phyloP scores from a whole-genome alignment of 495 filamentous ascomycete species.

The Tricharina praecox region DNA sequence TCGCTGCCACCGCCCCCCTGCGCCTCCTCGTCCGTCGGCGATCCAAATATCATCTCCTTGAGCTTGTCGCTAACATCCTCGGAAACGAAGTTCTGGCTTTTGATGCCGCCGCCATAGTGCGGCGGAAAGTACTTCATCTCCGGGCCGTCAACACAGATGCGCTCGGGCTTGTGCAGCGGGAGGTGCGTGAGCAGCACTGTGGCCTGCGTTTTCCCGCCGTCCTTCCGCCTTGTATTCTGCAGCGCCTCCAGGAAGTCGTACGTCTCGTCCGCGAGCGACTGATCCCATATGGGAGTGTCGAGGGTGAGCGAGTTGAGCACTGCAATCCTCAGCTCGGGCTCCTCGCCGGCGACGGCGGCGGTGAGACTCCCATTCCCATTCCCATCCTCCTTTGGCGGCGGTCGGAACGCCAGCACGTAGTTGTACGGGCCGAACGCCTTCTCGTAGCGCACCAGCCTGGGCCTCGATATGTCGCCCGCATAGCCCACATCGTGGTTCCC shows the following conservation, averaged over 20 bases:
- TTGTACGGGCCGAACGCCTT: constrained; percentile 65
- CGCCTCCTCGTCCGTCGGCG: constrained; percentile 42
- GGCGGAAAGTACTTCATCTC: constrained; percentile 52
- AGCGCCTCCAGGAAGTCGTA: constrained; percentile 63
- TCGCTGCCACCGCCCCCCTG: constrained; percentile 42
- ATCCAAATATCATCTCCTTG: constrained; percentile 62
- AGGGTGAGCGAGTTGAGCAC: constrained; percentile 84
- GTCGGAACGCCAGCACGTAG: constrained; percentile 64
- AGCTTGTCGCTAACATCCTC: constrained; percentile 47
- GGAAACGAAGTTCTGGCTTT: constrained; percentile 83
- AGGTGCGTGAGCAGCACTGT: constrained; percentile 84
- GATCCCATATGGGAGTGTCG: constrained; percentile 56
- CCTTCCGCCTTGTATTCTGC: constrained; percentile 16
- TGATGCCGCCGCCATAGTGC: constrained; percentile 50
- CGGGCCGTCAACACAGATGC: constrained; percentile 69
- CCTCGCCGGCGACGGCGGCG: constrained; percentile 21
- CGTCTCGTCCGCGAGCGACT: constrained; percentile 47
- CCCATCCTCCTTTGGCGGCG: too few species aligned
- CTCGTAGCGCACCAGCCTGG: constrained; percentile 64
- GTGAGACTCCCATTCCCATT: too few species aligned
- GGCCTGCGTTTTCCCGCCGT: constrained; percentile 34
- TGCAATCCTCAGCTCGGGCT: constrained; percentile 57
- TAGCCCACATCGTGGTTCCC: constrained; percentile 97
- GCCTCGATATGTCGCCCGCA: constrained; percentile 63
- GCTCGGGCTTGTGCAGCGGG: constrained; percentile 66